Evolutionary conservation across 208 protist genomes (phyloP), one percentile per base, ranked within the genome.

Genomic region (Trypanosoma lewisi): DNA sequence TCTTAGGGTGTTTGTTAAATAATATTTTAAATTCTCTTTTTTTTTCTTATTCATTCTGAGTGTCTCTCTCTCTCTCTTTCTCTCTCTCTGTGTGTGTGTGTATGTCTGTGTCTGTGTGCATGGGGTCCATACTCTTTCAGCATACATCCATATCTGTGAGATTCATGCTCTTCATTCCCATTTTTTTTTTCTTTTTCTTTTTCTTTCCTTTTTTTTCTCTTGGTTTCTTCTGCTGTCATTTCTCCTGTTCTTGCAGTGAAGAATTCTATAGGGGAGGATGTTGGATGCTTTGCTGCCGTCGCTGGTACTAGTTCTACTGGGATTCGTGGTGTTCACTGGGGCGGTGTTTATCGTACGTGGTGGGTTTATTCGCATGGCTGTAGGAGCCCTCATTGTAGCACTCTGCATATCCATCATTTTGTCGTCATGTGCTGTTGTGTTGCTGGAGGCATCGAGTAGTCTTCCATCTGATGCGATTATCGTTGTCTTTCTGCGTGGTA

Each of bases 331-430:
- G 0, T 57, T 83, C 19, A 52, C 73, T 51, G 82, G 85, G 14
- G 69, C 77, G 17, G 57, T 75, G 9, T 49, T 36, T 49, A 78
- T 91, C 55, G 67, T 75, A 6, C 28, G 48, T 14, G 70, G 55
- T 28, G 85, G 82, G 23, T 88, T 85, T 55, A 50, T 91, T 52
- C 44, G 65, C 14, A 34, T 77, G 9, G 61, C 75, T 2, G 11
- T 80, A 17, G 77, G 82, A 17, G 69, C 82, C 7, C 36, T 91
- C 21, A 33, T 86, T 23, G 48, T 78, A 25, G 73, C 72, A 21
- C 63, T 83, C 28, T 34, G 70, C 4, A 28, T 78, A 14, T 89
- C 85, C 12, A 21, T 85, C 1, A 19, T 77, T 2, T 62, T 89
- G 4, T 89, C 85, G 4, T 59, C 57, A n/a, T 47, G 66, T 21